Conservation (phyloP, 2,329 filamentous ascomycete species). For the Aureobasidium sp. region DNA sequence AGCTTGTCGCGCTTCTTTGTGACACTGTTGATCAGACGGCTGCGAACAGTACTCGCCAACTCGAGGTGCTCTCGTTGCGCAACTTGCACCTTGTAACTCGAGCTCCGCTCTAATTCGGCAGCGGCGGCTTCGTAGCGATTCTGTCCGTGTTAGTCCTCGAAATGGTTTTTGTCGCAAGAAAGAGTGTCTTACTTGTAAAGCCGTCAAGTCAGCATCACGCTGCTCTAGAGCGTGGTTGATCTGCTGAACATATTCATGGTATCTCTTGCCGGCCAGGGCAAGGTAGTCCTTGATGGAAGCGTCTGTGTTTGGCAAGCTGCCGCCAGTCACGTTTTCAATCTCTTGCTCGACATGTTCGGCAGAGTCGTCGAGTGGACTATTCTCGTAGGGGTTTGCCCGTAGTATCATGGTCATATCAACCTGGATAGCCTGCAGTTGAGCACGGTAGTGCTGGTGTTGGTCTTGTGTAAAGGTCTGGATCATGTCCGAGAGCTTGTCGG, state of each 20-base stretch:
- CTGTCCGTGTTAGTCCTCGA: constrained; percentile 37
- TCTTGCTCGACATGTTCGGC: constrained; percentile 73
- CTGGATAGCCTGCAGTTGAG: constrained; percentile 93
- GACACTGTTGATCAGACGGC: constrained; percentile 65
- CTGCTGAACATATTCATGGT: constrained; percentile 85
- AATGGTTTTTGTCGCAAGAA: background rate
- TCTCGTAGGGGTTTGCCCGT: constrained; percentile 80
- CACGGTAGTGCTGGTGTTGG: constrained; percentile 84
- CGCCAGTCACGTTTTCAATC: constrained; percentile 50
- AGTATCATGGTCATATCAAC: constrained; percentile 89
- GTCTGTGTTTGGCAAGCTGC: constrained; percentile 43
- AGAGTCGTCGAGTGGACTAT: constrained; percentile 71
- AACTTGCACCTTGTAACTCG: constrained; percentile 66
- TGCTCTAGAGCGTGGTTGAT: constrained; percentile 91
- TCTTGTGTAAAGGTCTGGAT: constrained; percentile 83
- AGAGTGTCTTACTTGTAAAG: constrained; percentile 70
- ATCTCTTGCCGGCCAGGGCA: constrained; percentile 77
- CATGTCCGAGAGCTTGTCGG: constrained; percentile 81
- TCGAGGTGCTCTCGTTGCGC: constrained; percentile 69
- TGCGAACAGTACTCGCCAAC: constrained; percentile 64
- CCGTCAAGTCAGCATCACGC: constrained; percentile 83
- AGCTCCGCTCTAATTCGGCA: constrained; percentile 61
- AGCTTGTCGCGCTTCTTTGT: constrained; percentile 63
- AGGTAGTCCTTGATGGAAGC: constrained; percentile 74
- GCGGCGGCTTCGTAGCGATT: constrained; percentile 63